phyloP scores from a whole-genome alignment of 1,284 basidiomycete species.

The Sanguinoderma infundibulare region DNA sequence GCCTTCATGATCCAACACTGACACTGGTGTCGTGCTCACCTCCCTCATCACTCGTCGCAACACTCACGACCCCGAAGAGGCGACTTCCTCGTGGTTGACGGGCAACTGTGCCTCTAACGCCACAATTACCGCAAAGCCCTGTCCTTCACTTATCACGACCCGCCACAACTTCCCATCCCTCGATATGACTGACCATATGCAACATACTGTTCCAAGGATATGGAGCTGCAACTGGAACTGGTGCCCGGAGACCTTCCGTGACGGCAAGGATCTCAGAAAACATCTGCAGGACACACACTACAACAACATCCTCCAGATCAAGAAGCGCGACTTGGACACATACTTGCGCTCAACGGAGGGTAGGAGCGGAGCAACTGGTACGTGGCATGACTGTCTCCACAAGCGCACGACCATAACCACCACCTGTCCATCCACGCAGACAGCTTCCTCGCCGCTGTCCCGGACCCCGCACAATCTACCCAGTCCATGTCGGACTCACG shows the following conservation, averaged over 20 bases:
- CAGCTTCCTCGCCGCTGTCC: constrained; percentile 8
- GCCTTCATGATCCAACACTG: too few species aligned
- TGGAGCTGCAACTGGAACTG: constrained; percentile 28
- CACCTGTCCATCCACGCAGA: not conserved
- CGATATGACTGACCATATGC: not conserved
- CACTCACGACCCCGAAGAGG: too few species aligned
- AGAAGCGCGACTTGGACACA: constrained; percentile 14
- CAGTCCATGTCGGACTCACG: not conserved
- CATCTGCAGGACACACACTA: constrained; percentile 23
- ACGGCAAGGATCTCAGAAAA: constrained; percentile 11
- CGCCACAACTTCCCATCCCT: constrained; percentile 8
- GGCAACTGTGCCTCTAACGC: too few species aligned
- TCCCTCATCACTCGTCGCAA: too few species aligned
- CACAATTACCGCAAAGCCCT: too few species aligned
- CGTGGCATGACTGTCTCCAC: not conserved
- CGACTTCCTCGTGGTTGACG: too few species aligned
- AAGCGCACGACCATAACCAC: not conserved
- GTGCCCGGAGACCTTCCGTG: constrained; percentile 21
- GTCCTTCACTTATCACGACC: too few species aligned
- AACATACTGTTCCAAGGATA: not conserved
- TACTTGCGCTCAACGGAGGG: constrained; percentile 24
- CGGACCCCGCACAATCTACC: not conserved
- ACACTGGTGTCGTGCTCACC: too few species aligned
- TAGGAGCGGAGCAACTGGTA: constrained; percentile 23
- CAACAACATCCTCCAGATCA: constrained; percentile 20